A percentile compares a stretch with the other conserved stretches of the same genome.
These are phyloP conservation scores for Pythium pyrilobum DNA, from an alignment of 352 stramenopile genomes.

Conservation along the genomic window DNA sequence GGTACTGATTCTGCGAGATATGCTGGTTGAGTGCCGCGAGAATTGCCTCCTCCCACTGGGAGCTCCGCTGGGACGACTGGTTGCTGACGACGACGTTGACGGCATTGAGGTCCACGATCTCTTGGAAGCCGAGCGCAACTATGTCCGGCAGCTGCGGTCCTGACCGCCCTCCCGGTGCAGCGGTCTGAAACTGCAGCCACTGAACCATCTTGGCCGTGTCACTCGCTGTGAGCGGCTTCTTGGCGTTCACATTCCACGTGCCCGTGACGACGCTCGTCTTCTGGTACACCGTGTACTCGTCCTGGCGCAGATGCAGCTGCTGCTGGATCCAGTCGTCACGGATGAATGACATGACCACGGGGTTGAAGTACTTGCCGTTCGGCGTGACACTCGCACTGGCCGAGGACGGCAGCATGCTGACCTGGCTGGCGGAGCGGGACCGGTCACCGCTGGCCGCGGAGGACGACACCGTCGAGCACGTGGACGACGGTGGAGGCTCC, in stretches of 20 bases:
- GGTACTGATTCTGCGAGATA: conserved; percentile 42
- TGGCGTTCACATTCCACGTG: conserved; percentile 99
- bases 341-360: conserved; percentile 80
- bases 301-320: conserved; percentile 53
- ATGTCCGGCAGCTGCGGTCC: conserved; percentile 39
- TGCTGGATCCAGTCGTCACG: conserved; percentile 87
- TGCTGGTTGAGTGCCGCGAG: conserved; percentile 86
- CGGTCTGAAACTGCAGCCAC: conserved; percentile 57
- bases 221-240: conserved; percentile 87
- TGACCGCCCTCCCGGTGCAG: not conserved
- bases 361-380: conserved; percentile 75
- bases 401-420: not conserved
- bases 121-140: conserved; percentile 90
- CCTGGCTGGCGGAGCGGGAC: not conserved
- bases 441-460: not conserved
- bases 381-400: not conserved
- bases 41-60: conserved; percentile 90
- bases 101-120: conserved; percentile 99
- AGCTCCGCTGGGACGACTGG: conserved; percentile 88
- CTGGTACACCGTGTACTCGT: conserved; percentile 63
- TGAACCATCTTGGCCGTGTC: conserved; percentile 57
- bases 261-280: conserved; percentile 63
- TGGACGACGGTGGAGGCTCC: not conserved
- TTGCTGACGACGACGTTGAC: conserved; percentile 99
- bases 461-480: conserved; percentile 1